A percentile compares a stretch with the other conserved stretches of the same genome.
Evolutionary conservation across 495 filamentous ascomycete genomes (phyloP).

Genomic region (Entonaema liquescens): DNA sequence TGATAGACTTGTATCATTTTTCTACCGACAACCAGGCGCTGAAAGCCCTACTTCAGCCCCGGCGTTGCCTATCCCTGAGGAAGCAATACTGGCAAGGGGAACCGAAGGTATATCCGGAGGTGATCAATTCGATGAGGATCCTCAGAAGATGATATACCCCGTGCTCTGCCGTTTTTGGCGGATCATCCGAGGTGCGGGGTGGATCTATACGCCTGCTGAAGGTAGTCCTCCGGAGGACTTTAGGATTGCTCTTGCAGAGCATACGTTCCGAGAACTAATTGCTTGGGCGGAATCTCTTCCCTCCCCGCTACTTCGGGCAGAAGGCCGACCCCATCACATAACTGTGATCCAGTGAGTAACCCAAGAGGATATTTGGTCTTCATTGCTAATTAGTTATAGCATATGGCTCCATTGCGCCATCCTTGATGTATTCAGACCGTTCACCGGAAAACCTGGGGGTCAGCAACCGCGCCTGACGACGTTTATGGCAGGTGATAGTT

Average conservation of each 20-base stretch:
- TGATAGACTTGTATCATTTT: constrained; percentile 31
- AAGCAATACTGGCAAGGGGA: not conserved
- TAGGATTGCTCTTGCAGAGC: constrained; percentile 30
- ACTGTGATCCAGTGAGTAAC: constrained; percentile 37
- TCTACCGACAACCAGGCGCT: constrained; percentile 37
- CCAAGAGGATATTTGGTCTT: not conserved
- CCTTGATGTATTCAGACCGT: constrained; percentile 40
- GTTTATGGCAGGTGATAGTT: constrained; percentile 27
- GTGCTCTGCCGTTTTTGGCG: constrained; percentile 35
- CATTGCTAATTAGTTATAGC: constrained; percentile 21
- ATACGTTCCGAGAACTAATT: constrained; percentile 36
- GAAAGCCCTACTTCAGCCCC: constrained; percentile 27
- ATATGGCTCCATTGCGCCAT: constrained; percentile 44
- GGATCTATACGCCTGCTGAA: constrained; percentile 34
- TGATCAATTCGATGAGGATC: not conserved
- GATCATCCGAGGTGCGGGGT: constrained; percentile 30
- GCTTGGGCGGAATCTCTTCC: constrained; percentile 36
- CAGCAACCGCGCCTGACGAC: constrained; percentile 23
- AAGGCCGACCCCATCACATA: constrained; percentile 23
- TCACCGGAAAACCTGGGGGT: constrained; percentile 8
- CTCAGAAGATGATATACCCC: constrained; percentile 21
- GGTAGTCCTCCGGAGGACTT: constrained; percentile 15
- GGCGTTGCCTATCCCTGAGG: constrained; percentile 32
- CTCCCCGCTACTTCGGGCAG: constrained; percentile 14
- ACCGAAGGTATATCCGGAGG: not conserved